Base-by-base conservation (phyloP, 1,284 basidiomycete species). In the Trichosporon inkin region DNA sequence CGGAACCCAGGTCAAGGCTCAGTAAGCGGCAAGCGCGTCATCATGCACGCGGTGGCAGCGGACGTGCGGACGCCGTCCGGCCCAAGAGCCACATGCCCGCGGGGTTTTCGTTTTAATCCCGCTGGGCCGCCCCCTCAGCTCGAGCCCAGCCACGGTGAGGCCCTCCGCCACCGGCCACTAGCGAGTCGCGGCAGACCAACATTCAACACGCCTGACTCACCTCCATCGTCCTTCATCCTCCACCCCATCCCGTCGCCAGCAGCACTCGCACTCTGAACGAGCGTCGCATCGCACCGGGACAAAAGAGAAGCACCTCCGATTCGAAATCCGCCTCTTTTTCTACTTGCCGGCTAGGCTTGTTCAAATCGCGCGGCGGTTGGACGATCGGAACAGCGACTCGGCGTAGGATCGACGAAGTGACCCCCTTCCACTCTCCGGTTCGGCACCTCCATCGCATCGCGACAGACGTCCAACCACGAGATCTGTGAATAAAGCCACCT, bases 261-360 rank as follows among this genome's bases (percentile, higher is more conserved):
- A 49, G 44, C 44, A 49, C 44, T 49, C 44, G 44, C 44, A 49
- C 44, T 49, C 44, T 49, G 28, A 28, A 22, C 22, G 44, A 49
- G 44, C 44, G 44, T 49, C 44, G 44, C 44, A 49, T 28, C 44
- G 44, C 44, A 49, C 28, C 44, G 44, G 44, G 44, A 32, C 44
- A 49, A 49, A 49, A 49, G 44, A 49, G 44, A 49, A 49, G 44
- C 44, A 22, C 4, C 22, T 49, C 44, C 44, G 44, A 49, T n/a
- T 49, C 44, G 22, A 49, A 16, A n/a, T n/a, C 44, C 44, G 44
- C 44, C 44, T 28, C 22, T 32, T 49, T 32, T 49, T 10, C 44
- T 22, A 49, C 44, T 22, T 49, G 44, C 44, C 44, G 24, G 28
- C 44, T 49, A 49, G 44, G 44, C 44, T 22, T 28, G 44, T 49